Conservation (phyloP, 176 grass and related monocot genomes). For the Bromus sterilis region DNA sequence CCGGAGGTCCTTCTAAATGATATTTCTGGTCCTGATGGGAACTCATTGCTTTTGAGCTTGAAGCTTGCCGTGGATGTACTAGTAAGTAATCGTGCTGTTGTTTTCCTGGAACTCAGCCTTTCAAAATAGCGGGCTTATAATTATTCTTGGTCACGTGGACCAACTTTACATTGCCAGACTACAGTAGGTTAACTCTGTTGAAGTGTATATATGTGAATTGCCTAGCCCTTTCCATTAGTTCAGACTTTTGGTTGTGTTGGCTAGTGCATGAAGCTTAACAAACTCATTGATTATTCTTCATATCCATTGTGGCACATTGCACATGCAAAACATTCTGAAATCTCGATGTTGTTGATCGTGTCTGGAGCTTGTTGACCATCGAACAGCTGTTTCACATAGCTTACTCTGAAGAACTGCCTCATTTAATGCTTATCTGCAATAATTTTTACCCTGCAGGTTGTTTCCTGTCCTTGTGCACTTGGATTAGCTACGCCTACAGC, state of each 20-base stretch:
- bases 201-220: too few species aligned
- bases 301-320: not conserved
- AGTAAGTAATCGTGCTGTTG: constrained; percentile 41
- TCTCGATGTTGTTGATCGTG: not conserved
- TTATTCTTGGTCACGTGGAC: not conserved
- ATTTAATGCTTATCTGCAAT: not conserved
- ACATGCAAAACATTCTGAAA: constrained; percentile 8
- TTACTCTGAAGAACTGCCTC: not conserved
- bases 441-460: constrained; percentile 49
- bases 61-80: constrained; percentile 92
- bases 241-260: too few species aligned
- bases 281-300: not conserved
- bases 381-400: not conserved
- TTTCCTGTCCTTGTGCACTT: constrained; percentile 96
- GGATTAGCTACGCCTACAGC: constrained; percentile 96
- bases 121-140: not conserved
- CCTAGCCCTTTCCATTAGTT: too few species aligned
- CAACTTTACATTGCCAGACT: not conserved
- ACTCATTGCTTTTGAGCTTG: constrained; percentile 84
- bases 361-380: not conserved
- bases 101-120: not conserved
- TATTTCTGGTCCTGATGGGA: constrained; percentile 83
- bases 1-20: constrained; percentile 92
- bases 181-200: not conserved
- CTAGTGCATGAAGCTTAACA: too few species aligned